Evolutionary conservation across 108 stramenopile genomes (phyloP).

Genomic region (Nitzschia inconspicua): DNA sequence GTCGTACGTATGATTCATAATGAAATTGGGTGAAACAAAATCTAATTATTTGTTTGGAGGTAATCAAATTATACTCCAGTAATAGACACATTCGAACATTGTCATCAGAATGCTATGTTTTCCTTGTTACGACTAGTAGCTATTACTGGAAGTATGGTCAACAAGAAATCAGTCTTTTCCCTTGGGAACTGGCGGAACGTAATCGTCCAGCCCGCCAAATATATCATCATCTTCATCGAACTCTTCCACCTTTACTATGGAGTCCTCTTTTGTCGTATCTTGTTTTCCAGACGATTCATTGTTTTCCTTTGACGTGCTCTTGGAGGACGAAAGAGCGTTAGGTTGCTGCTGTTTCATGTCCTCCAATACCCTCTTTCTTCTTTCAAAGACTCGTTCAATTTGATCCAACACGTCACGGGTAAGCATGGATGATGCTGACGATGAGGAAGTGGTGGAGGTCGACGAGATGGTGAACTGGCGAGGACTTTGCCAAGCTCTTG

Average conservation of each 20-base stretch:
- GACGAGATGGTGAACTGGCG: conserved; percentile 3
- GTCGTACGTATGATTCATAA: too few species aligned
- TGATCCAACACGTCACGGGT: neutral
- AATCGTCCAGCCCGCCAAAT: conserved; percentile 61
- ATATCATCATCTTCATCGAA: conserved; percentile 70
- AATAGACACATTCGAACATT: too few species aligned
- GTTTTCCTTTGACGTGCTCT: neutral
- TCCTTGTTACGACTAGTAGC: too few species aligned
- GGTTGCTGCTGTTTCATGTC: neutral
- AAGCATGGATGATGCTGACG: neutral
- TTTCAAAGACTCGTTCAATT: neutral
- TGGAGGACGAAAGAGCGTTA: too few species aligned
- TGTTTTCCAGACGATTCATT: neutral
- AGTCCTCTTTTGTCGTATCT: neutral
- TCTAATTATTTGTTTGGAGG: too few species aligned
- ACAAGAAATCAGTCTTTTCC: too few species aligned
- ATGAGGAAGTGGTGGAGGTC: neutral
- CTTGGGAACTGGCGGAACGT: conserved; percentile 54
- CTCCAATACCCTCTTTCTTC: neutral
- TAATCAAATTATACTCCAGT: too few species aligned
- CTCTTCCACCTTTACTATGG: neutral
- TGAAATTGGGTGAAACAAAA: too few species aligned
- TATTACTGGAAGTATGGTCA: too few species aligned
- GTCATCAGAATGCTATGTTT: too few species aligned
- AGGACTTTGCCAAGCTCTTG: conserved; percentile 37